Evolutionary conservation across 2,329 filamentous ascomycete genomes (phyloP), one percentile per base, ranked within the genome.

Genomic region (Bipolaris victoriae): DNA sequence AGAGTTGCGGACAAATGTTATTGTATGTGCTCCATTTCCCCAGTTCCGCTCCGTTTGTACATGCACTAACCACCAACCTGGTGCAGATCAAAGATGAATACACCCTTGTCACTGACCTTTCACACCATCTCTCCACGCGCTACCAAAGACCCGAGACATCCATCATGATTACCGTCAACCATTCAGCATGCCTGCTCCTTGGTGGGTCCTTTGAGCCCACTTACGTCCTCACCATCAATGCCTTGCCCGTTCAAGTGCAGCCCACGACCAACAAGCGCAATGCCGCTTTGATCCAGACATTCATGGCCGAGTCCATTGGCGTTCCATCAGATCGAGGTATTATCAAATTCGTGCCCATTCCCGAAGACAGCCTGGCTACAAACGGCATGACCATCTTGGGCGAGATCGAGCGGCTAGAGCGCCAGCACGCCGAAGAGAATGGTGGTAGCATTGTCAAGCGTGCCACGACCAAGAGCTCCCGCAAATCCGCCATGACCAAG

Each of bases 251-350:
- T 10, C 84, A 91, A 62, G 79, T 95, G 55, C 87, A 88, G 59
- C 86, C 90, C 0, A 84, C 87, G 3, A 91, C 86, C 50, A 97
- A 97, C 78, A 90, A 90, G 73, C 86, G 91, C 61, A 95, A 94
- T 74, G 87, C 91, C 1, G 82, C 84, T n/a, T 78, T 96, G 16
- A 84, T 96, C 3, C 90, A 95, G 71, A 82, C 81, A n/a, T 88
- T 90, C 72, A 84, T 97, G 75, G 82, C 87, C 13, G 88, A 91
- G 22, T 82, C 87, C 0, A 80, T 96, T 0, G 84, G 85, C 1
- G 90, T 96, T 2, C 68, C 81, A 0, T 76, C 87, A 0, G 80
- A 85, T 1, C 84, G 91, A 37, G 92, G 92, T 1, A 82, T 92
- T 33, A 77, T 97, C 54, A 86, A 88, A 33, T 97, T 94, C 67